Evolutionary conservation across 495 filamentous ascomycete species (phyloP).

Genomic region (Aspergillus bridgeri): DNA sequence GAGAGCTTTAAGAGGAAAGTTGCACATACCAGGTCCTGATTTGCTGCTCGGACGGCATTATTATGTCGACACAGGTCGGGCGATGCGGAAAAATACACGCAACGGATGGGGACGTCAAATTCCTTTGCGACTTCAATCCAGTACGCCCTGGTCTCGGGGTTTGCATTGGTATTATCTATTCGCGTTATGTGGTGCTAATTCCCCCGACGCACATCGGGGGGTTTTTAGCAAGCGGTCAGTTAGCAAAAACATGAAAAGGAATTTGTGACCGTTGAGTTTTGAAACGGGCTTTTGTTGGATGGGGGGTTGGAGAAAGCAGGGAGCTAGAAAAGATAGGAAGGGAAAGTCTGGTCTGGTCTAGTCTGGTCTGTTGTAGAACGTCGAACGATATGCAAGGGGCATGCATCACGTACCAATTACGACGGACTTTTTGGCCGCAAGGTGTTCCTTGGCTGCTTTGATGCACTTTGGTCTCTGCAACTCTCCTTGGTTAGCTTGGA

Average conservation of each 20-base stretch:
- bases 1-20: background rate
- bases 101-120: slow-evolving; percentile 71
- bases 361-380: background rate
- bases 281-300: background rate
- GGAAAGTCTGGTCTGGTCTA: background rate
- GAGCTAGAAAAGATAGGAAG: background rate
- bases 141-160: slow-evolving; percentile 64
- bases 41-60: slow-evolving; percentile 75
- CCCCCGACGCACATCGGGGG: background rate
- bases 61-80: slow-evolving; percentile 82
- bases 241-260: background rate
- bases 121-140: slow-evolving; percentile 75
- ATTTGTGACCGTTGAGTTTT: background rate
- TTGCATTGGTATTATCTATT: slow-evolving; percentile 89
- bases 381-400: slow-evolving; percentile 6
- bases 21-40: slow-evolving; percentile 37
- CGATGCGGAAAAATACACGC: slow-evolving; percentile 76
- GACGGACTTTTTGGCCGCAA: slow-evolving; percentile 64
- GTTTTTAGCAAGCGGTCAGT: background rate
- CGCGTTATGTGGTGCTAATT: background rate
- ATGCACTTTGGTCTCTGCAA: slow-evolving; percentile 75
- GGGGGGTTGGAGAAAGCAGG: background rate
- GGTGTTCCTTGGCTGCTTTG: slow-evolving; percentile 63
- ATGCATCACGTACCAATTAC: slow-evolving; percentile 62
- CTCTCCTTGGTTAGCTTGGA: slow-evolving; percentile 8